Evolutionary conservation across 768 basidiomycete species (phyloP).

Genomic region (Strobilomyces confusus): DNA sequence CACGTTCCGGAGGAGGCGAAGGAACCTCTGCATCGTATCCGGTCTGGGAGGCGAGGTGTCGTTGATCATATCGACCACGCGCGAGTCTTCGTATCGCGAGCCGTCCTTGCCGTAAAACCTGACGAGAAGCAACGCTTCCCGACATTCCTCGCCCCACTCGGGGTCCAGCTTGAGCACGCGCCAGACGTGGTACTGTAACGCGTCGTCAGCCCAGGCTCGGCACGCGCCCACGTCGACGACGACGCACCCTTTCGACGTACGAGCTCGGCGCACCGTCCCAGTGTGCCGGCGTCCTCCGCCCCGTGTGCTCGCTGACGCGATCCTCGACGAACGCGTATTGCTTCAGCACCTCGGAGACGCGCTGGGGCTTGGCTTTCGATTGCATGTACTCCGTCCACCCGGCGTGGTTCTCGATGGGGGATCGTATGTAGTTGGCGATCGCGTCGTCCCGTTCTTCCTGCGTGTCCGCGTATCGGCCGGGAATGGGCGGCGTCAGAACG

Average conservation of each 20-base stretch:
- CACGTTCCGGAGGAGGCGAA: slow-evolving; percentile 45
- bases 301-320: slow-evolving; percentile 44
- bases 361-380: slow-evolving; percentile 37
- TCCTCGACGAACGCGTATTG: slow-evolving; percentile 53
- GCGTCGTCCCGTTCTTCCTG: slow-evolving; percentile 39
- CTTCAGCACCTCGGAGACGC: slow-evolving; percentile 39
- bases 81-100: slow-evolving; percentile 42
- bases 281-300: slow-evolving; percentile 40
- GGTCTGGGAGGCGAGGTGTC: slow-evolving; percentile 40
- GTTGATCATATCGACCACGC: slow-evolving; percentile 48
- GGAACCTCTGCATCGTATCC: slow-evolving; percentile 46
- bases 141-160: slow-evolving; percentile 44
- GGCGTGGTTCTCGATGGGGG: slow-evolving; percentile 40
- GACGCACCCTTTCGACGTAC: slow-evolving; percentile 44
- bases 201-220: not conserved
- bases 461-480: slow-evolving; percentile 30
- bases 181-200: slow-evolving; percentile 44
- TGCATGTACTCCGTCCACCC: slow-evolving; percentile 46
- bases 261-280: slow-evolving; percentile 32
- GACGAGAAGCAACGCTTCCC: slow-evolving; percentile 49
- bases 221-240: slow-evolving; percentile 2
- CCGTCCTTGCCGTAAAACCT: slow-evolving; percentile 56
- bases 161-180: slow-evolving; percentile 43
- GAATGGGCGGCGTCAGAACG: slow-evolving; percentile 22
- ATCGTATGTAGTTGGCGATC: slow-evolving; percentile 42